A percentile compares a stretch with the other conserved stretches of the same genome.
These are phyloP conservation scores for Amaranthus palmeri DNA, from an alignment of 148 eudicot species.

Conservation along the genomic window DNA sequence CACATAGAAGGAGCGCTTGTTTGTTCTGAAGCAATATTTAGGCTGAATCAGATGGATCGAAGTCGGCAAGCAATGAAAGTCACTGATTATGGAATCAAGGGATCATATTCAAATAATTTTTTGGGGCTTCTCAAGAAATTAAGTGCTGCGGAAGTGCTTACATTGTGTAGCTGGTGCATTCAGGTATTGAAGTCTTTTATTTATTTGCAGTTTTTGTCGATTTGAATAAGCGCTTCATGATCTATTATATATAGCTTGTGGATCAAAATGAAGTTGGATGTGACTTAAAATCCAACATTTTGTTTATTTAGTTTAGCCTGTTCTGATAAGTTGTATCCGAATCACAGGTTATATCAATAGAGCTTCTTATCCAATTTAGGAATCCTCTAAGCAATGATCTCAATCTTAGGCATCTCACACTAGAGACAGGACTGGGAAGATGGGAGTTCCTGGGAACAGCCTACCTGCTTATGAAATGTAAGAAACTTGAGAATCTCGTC, in stretches of 20 bases:
- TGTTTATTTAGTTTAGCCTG: not conserved
- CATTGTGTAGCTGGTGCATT: constrained; percentile 22
- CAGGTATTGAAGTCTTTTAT: constrained; percentile 1
- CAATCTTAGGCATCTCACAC: constrained; percentile 5
- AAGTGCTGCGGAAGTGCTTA: constrained; percentile 3
- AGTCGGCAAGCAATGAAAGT: constrained; percentile 8
- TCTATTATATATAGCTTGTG: not conserved
- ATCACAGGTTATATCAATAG: constrained; percentile 6
- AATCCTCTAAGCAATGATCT: constrained; percentile 4
- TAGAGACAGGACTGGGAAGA: constrained; percentile 13
- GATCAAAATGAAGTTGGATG: not conserved
- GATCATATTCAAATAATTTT: not conserved
- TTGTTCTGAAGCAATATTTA: constrained; percentile 10
- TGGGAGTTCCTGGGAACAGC: constrained; percentile 10
- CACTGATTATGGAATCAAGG: not conserved
- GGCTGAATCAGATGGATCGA: constrained; percentile 12
- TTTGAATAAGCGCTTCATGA: not conserved
- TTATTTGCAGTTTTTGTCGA: not conserved
- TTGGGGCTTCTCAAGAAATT: constrained; percentile 5
- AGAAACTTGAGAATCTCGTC: not conserved
- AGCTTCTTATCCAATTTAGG: not conserved
- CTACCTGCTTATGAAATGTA: constrained; percentile 16
- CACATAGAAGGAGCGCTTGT: not conserved
- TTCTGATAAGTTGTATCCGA: not conserved
- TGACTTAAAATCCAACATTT: not conserved